Evolutionary conservation across 768 basidiomycete species (phyloP), one percentile per base, ranked within the genome.

Genomic region (Chiua virens): DNA sequence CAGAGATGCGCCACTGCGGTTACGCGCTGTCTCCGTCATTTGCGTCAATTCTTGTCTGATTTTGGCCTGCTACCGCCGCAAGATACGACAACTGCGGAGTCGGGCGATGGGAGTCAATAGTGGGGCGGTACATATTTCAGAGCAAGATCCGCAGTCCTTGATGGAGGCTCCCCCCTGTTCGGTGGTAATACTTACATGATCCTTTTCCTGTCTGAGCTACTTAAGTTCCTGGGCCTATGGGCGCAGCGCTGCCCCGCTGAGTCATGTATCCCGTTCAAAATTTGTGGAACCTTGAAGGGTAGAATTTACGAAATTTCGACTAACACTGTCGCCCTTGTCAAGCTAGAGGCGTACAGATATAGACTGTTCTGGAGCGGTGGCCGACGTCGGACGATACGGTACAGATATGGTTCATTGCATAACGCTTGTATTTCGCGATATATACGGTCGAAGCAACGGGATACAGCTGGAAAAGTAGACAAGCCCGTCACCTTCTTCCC

Each of bases 1-100:
- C 86, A 44, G 92, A 95, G 71, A 80, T 93, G 85, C 64, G 67
- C 47, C 77, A 84, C 55, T 75, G 75, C 50, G 85, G 85, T 14
- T 81, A 87, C 62, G 48, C 50, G 15, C 50, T 77, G 11, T 62
- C 73, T 41, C 21, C 39, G 4, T 47, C 25, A 22, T 58, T n/a
- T 80, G 15, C 57, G 63, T 55, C 55, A 45, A 41, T 69, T 69
- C 47, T 68, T 80, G 49, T 64, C 54, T 22, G 46, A 50, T 38
- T 18, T 52, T 14, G 41, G 53, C 6, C 22, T 66, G 14, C 17
- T 48, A 18, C 5, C 53, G 22, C 34, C 43, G 6, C 53, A 22
- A 15, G 42, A 42, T 9, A 15, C 32, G 20, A 3, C 32, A 21
- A 22, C 50, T 13, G 42, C 36, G 34, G 45, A 20, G 23, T 27